These are phyloP conservation scores for Eurotiales sp. DNA, from an alignment of 2,329 filamentous ascomycete species.

Conservation along the genomic window DNA sequence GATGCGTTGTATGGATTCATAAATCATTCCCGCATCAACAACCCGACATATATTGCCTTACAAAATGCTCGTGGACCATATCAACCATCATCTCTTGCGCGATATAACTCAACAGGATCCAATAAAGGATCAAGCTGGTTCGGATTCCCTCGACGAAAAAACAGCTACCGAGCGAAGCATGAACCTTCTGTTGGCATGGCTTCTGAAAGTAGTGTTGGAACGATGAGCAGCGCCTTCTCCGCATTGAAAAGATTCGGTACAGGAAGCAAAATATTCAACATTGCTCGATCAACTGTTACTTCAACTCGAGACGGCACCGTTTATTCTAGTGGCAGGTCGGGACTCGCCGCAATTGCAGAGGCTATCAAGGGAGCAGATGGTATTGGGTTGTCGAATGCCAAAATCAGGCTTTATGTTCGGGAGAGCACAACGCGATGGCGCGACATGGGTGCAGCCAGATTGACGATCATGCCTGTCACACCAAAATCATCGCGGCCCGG, in stretches of 20 bases:
- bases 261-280: slow-evolving; percentile 73
- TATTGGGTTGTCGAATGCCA: slow-evolving; percentile 66
- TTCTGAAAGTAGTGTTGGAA: slow-evolving; percentile 73
- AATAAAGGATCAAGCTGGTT: slow-evolving; percentile 41
- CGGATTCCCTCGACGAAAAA: slow-evolving; percentile 50
- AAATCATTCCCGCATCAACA: slow-evolving; percentile 84
- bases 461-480: slow-evolving; percentile 70
- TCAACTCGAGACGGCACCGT: slow-evolving; percentile 53
- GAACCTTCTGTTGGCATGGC: slow-evolving; percentile 54
- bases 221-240: slow-evolving; percentile 74
- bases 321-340: slow-evolving; percentile 51
- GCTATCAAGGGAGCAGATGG: slow-evolving; percentile 55
- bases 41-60: slow-evolving; percentile 79
- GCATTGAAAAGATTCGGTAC: slow-evolving; percentile 71
- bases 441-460: slow-evolving; percentile 77
- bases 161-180: slow-evolving; percentile 55
- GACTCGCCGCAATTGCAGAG: slow-evolving; percentile 50
- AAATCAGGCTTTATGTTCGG: slow-evolving; percentile 80
- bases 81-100: slow-evolving; percentile 51
- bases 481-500: slow-evolving; percentile 29
- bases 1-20: slow-evolving; percentile 79
- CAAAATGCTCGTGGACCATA: slow-evolving; percentile 63
- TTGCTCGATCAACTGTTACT: slow-evolving; percentile 71
- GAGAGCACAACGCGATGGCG: slow-evolving; percentile 78
- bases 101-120: slow-evolving; percentile 44